Base-by-base conservation (phyloP, 2,329 filamentous ascomycete genomes). In the Sarocladium oryzae region DNA sequence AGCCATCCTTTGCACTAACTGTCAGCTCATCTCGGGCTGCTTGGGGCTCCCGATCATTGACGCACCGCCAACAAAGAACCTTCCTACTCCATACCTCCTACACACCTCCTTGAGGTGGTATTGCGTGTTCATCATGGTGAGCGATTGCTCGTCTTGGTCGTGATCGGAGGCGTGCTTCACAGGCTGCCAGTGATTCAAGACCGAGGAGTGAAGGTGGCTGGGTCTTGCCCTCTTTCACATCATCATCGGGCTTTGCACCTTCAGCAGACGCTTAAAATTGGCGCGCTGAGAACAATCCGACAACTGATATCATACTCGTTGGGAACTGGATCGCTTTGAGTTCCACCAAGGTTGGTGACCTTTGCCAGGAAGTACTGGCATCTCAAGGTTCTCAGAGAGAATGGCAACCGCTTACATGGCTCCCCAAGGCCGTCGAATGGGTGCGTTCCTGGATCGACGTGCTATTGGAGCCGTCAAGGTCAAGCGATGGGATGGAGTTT, bases 401-500 rank as follows among this genome's bases (percentile, higher is more conserved):
- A 55, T 57, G 53, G 45, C 55, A 24, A 54, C 50, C 41, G 51
- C 57, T 33, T 49, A 51, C 30, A 55, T 50, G 54, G 56, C 52
- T 33, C 56, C 57, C 21, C 43, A 48, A 23, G 43, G 43, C 43
- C 43, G 43, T 33, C 43, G 32, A 21, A 55, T 64, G 16, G 61
- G 65, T 30, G 66, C 64, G 10, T 56, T 58, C 41, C 58, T 63
- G 32, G 66, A 65, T 40, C 60, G 51, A 36, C 57, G 43, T 33
- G 43, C 43, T 3, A 48, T 58, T 52, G 49, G 56, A 51, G 52
- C 57, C 24, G 49, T 53, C 35, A 48, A 50, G 26, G 52, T 78
- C n/a, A 71, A 69, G 62, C 69, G 72, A 55, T 79, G 76, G 74
- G 75, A 79, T 55, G 77, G 77, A 50, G 69, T 68, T 26, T 69